Evolutionary conservation across 306 rosid species (phyloP), one percentile per base, ranked within the genome.

Genomic region (Datisca glomerata): DNA sequence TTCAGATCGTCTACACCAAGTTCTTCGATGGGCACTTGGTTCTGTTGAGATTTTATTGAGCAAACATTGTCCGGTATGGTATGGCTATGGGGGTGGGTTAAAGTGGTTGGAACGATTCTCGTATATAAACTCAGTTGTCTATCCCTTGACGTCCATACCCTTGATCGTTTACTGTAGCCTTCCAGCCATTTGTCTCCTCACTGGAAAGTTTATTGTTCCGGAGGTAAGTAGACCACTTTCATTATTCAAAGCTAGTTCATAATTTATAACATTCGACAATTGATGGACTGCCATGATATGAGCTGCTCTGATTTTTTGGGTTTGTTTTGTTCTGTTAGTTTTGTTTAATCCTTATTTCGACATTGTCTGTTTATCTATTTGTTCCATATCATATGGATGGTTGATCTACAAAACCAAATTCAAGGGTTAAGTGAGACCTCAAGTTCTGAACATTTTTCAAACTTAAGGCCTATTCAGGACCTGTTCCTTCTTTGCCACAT

Each of bases 21-120:
- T 31, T 31, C 36, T 31, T 31, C 36, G 36, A 14, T 31, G 36
- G 36, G 36, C 36, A 12, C 36, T 31, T 31, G 36, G 36, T 5
- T 31, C 36, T 31, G 36, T 31, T 14, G 36, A 31, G 36, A 31
- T 31, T 31, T 31, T 31, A 12, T 31, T 31, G 36, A 31, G 36
- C n/a, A 31, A 31, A 14, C 36, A 31, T 14, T 31, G 36, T 31
- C 36, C 36, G n/a, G n/a, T 31, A 8, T 31, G 36, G 36, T 31
- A 31, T 31, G 36, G 36, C 36, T 31, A 31, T 31, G 36, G 36
- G 1, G 43, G 43, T 38, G 43, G 59, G 2, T 17, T 38, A 17
- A 38, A 38, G 6, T 38, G 43, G 43, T 38, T 38, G 43, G 43
- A 38, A 18, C 43, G 43, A 17, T 38, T 38, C 19, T 38, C 43